Evolutionary conservation across 352 stramenopile genomes (phyloP).

Genomic region (Blastocystis sp.): DNA sequence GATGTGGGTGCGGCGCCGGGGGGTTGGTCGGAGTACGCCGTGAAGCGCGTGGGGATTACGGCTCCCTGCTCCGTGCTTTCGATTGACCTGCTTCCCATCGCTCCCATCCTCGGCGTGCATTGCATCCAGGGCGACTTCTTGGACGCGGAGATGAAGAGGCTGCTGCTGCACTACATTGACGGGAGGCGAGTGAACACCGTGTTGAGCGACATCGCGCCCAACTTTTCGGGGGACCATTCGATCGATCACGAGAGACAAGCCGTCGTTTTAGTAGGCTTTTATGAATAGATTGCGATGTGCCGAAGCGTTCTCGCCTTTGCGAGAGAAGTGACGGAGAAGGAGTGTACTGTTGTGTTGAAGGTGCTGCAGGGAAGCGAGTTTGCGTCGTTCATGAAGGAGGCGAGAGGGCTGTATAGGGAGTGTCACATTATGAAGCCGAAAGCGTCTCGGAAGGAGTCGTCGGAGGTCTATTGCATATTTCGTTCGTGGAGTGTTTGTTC

Average conservation of each 20-base stretch:
- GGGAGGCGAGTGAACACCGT: not conserved
- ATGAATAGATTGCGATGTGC: slow-evolving; percentile 44
- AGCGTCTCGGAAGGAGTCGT: slow-evolving; percentile 21
- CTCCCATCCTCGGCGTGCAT: slow-evolving; percentile 43
- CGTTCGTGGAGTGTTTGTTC: slow-evolving; percentile 24
- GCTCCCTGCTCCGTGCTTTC: slow-evolving; percentile 41
- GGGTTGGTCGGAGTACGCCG: slow-evolving; percentile 58
- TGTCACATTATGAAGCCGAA: slow-evolving; percentile 48
- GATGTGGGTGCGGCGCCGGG: slow-evolving; percentile 41
- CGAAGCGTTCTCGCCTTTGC: slow-evolving; percentile 25
- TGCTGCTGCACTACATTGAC: slow-evolving; percentile 40
- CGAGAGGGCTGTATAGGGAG: not conserved
- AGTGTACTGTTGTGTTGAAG: slow-evolving; percentile 41
- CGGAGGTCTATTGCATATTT: slow-evolving; percentile 60
- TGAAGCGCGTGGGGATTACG: slow-evolving; percentile 22
- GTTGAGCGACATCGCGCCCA: slow-evolving; percentile 58
- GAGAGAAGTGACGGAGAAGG: not conserved
- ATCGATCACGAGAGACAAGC: slow-evolving; percentile 39
- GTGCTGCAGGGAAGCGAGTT: slow-evolving; percentile 47
- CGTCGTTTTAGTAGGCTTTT: too few species aligned
- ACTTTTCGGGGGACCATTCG: slow-evolving; percentile 53
- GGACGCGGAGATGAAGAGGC: not conserved
- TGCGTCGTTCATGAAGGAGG: not conserved
- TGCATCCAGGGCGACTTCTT: slow-evolving; percentile 49
- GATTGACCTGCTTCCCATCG: slow-evolving; percentile 39